Evolutionary conservation across 1,139 yeast genomes (phyloP).

Genomic region (Wickerhamomyces sp.): DNA sequence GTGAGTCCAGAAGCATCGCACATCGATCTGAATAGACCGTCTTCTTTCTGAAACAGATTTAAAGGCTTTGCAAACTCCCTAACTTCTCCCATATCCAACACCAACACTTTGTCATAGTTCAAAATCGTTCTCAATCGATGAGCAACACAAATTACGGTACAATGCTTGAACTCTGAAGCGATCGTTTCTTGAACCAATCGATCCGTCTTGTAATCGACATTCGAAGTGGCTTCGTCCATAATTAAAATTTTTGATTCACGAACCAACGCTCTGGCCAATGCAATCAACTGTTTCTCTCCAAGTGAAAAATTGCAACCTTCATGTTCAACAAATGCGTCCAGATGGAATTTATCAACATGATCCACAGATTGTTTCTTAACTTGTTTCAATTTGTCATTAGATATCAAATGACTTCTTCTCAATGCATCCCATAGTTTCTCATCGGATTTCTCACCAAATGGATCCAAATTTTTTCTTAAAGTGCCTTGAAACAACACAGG

Average conservation of each 20-base stretch:
- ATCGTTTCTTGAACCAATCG: conserved; percentile 59
- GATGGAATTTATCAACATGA: conserved; percentile 44
- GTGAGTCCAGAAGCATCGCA: conserved; percentile 38
- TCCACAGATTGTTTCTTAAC: conserved; percentile 25
- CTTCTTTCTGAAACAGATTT: conserved; percentile 33
- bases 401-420: conserved; percentile 56
- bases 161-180: conserved; percentile 47
- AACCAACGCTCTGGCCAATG: conserved; percentile 69
- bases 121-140: conserved; percentile 64
- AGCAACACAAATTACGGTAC: conserved; percentile 72
- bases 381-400: conserved; percentile 29
- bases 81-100: conserved; percentile 54
- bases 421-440: conserved; percentile 43
- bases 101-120: conserved; percentile 56
- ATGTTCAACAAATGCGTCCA: conserved; percentile 58
- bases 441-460: conserved; percentile 40
- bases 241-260: conserved; percentile 57
- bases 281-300: conserved; percentile 68
- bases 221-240: conserved; percentile 75
- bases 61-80: conserved; percentile 54
- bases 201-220: conserved; percentile 73
- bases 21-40: conserved; percentile 43
- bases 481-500: conserved; percentile 51
- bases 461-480: conserved; percentile 47
- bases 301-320: conserved; percentile 67